phyloP scores from a whole-genome alignment of 225 moss, liverwort and hornwort species.

The Anthoceros angustus region DNA sequence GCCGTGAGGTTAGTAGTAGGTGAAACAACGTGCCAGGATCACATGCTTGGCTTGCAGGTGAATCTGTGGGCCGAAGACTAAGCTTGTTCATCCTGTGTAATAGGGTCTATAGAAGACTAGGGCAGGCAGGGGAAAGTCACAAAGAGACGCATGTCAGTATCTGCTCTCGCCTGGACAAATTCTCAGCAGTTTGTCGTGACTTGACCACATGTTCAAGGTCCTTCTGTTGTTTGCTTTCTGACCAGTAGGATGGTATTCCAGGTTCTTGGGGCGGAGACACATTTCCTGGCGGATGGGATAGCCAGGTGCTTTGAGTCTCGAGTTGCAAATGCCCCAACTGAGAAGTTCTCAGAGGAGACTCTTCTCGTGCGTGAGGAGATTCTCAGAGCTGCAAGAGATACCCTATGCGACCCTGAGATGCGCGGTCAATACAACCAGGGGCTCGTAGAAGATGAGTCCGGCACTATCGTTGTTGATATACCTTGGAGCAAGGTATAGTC shows the following conservation, averaged over 20 bases:
- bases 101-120: too few relatives aligned
- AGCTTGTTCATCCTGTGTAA: too few relatives aligned
- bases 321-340: constrained; percentile 60
- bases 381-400: constrained; percentile 79
- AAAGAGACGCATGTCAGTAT: too few relatives aligned
- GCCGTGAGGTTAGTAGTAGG: too few relatives aligned
- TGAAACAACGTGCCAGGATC: too few relatives aligned
- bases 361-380: constrained; percentile 66
- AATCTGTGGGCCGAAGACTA: too few relatives aligned
- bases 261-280: constrained; percentile 93
- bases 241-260: constrained; percentile 13
- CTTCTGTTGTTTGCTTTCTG: not conserved
- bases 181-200: too few relatives aligned
- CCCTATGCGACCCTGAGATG: constrained; percentile 69
- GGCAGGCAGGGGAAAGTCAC: too few relatives aligned
- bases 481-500: constrained; percentile 79
- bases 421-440: constrained; percentile 86
- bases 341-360: constrained; percentile 80
- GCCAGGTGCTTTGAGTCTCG: constrained; percentile 75
- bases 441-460: constrained; percentile 79
- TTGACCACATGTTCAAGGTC: constrained; percentile 8
- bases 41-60: too few relatives aligned
- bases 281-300: constrained; percentile 68
- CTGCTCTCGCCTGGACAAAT: too few relatives aligned
- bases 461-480: constrained; percentile 75